A percentile compares a stretch with the other conserved stretches of the same genome.
phyloP scores from a whole-genome alignment of 495 filamentous ascomycete species.

The Neurospora tetrasperma region DNA sequence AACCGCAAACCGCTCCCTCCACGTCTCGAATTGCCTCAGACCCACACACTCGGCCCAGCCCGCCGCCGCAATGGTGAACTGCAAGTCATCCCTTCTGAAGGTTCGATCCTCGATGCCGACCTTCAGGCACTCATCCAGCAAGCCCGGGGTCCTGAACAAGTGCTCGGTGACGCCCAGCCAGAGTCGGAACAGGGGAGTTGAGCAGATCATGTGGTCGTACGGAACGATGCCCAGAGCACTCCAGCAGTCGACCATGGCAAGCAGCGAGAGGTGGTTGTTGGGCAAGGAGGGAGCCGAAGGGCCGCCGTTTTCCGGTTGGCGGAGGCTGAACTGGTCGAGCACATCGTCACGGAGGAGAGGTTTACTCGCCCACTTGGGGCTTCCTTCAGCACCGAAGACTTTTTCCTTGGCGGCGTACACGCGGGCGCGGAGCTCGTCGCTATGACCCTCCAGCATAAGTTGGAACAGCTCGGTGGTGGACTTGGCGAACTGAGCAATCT shows the following conservation, averaged over 20 bases:
- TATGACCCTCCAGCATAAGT: slow-evolving; percentile 80
- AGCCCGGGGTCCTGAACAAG: slow-evolving; percentile 72
- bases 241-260: slow-evolving; percentile 99
- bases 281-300: slow-evolving; percentile 45
- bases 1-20: slow-evolving; percentile 76
- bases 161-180: slow-evolving; percentile 98
- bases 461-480: slow-evolving; percentile 93
- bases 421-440: slow-evolving; percentile 66
- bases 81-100: slow-evolving; percentile 83
- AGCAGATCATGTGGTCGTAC: slow-evolving; percentile 99
- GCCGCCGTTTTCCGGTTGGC: slow-evolving; percentile 21
- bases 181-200: slow-evolving; percentile 93
- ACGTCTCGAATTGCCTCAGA: slow-evolving; percentile 83
- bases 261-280: slow-evolving; percentile 85
- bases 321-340: slow-evolving; percentile 74
- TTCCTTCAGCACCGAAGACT: slow-evolving; percentile 55
- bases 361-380: slow-evolving; percentile 43
- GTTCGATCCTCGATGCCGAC: slow-evolving; percentile 81
- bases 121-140: slow-evolving; percentile 76
- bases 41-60: slow-evolving; percentile 92
- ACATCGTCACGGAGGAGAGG: slow-evolving; percentile 71
- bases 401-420: slow-evolving; percentile 67
- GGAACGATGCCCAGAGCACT: slow-evolving; percentile 84
- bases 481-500: slow-evolving; percentile 87
- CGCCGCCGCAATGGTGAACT: slow-evolving; percentile 92